Base-by-base conservation (phyloP, 73 alveolate genomes). In the Tetrahymena borealis region DNA sequence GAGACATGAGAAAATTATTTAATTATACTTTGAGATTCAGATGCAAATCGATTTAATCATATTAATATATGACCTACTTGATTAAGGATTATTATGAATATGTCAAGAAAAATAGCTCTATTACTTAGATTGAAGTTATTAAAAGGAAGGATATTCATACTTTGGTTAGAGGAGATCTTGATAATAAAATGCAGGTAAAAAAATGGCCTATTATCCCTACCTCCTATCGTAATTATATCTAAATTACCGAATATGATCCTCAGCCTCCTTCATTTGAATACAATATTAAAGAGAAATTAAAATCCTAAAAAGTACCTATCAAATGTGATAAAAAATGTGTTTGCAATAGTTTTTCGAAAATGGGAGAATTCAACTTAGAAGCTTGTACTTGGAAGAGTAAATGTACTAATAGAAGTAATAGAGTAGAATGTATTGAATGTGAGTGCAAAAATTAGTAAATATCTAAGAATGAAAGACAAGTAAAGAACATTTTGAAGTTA, bases 131-230 rank as follows among this genome's bases (percentile, higher is more conserved):
- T 20, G 85, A 60, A n/a, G 35, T 60, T 20, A 7, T 79, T 28
- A 85, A 78, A 24, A 41, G 78, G 41, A 60, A 40, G 7, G 95
- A 93, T 39, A 37, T 93, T 6, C 85, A 85, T 32, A 85, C 60
- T 32, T 7, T 93, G n/a, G 39, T 93, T 32, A 77, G 78, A 36
- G 91, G 78, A 15, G 93, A 85, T 32, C 37, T 39, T 32, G 95
- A 93, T 38, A 36, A 39, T 33, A 93, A 93, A 78, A 92, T 93
- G 10, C 18, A 79, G 41, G 78, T 90, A 0, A 85, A 90, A 24
- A 85, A 85, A 85, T 93, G 95, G 95, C 95, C 95, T 18, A 90
- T 93, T 9, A 38, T 93, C 15, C 95, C 95, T 15, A 91, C 90
- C 39, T 35, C 78, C 39, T 78, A 93, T 20, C 35, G 95, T 32